phyloP scores from a whole-genome alignment of 2,329 filamentous ascomycete species.

The Beauveria rudraprayagi region DNA sequence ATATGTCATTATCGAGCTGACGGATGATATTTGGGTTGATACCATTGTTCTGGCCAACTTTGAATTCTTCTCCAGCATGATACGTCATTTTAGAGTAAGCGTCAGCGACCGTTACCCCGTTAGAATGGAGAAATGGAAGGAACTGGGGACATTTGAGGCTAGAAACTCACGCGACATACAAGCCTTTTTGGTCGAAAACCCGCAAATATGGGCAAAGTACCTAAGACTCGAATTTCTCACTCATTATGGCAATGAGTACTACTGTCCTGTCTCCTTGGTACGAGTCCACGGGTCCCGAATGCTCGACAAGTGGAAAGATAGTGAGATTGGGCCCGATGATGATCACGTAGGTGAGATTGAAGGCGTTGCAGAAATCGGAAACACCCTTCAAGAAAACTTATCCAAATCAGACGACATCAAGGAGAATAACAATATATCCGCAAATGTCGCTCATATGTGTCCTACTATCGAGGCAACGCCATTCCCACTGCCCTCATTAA shows the following conservation, averaged over 20 bases:
- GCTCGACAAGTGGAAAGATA: conserved; percentile 86
- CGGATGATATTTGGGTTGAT: conserved; percentile 78
- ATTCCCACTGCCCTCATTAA: background rate
- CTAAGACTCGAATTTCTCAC: conserved; percentile 83
- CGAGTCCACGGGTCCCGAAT: conserved; percentile 94
- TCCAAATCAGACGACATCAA: background rate
- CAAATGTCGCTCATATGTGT: background rate
- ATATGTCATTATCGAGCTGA: conserved; percentile 89
- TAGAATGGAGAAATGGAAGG: conserved; percentile 85
- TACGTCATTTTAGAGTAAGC: conserved; percentile 81
- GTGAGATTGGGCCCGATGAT: conserved; percentile 60
- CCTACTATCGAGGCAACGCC: background rate
- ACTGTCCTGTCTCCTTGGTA: conserved; percentile 84
- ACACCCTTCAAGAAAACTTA: background rate
- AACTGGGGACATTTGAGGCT: conserved; percentile 81
- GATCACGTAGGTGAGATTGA: conserved; percentile 40
- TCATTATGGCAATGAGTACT: conserved; percentile 95
- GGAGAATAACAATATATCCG: background rate
- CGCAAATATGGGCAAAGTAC: conserved; percentile 92
- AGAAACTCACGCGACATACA: conserved; percentile 90
- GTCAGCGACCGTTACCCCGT: conserved; percentile 93
- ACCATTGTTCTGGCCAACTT: conserved; percentile 97
- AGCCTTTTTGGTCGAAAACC: conserved; percentile 87
- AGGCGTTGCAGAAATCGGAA: background rate
- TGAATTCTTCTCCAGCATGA: conserved; percentile 97